These are phyloP conservation scores for Mychonastes homosphaera DNA, from an alignment of 139 green algal species.

Conservation along the genomic window DNA sequence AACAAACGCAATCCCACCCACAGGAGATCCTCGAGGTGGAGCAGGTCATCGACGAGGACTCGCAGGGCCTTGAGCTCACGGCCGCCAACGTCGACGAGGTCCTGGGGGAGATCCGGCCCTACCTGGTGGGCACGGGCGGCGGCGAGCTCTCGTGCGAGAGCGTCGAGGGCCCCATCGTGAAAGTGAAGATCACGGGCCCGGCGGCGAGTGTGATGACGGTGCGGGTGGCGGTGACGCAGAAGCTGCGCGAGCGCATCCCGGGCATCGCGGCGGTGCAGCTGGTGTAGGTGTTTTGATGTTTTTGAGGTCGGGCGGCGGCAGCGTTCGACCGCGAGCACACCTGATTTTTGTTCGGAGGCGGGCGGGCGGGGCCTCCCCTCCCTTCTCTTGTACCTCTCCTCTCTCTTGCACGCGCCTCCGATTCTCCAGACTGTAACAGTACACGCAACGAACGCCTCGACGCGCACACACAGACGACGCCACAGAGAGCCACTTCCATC, in stretches of 20 bases:
- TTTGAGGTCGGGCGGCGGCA: too few relatives aligned
- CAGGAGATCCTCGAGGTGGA: slow-evolving; percentile 96
- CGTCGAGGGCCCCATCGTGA: slow-evolving; percentile 88
- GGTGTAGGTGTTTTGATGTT: too few relatives aligned
- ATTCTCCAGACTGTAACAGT: too few relatives aligned
- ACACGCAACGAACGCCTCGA: too few relatives aligned
- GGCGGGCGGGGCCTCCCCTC: too few relatives aligned
- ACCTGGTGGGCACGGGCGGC: slow-evolving; percentile 90
- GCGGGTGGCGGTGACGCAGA: slow-evolving; percentile 96
- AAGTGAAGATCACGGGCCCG: slow-evolving; percentile 83
- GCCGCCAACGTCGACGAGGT: slow-evolving; percentile 70
- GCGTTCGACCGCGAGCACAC: too few relatives aligned
- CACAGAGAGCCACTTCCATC: too few relatives aligned
- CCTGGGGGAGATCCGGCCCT: slow-evolving; percentile 70
- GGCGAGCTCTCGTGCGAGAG: slow-evolving; percentile 77
- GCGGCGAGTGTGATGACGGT: slow-evolving; percentile 96
- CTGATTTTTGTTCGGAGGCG: too few relatives aligned
- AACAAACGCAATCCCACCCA: too few relatives aligned
- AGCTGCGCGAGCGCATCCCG: slow-evolving; percentile 96
- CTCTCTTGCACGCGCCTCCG: too few relatives aligned
- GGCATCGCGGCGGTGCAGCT: slow-evolving; percentile 94
- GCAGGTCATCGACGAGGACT: slow-evolving; percentile 79
- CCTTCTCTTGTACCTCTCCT: too few relatives aligned
- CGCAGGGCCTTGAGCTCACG: slow-evolving; percentile 77
- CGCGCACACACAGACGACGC: too few relatives aligned